These are phyloP conservation scores for Cercophora scortea DNA, from an alignment of 495 filamentous ascomycete species.

Conservation along the genomic window DNA sequence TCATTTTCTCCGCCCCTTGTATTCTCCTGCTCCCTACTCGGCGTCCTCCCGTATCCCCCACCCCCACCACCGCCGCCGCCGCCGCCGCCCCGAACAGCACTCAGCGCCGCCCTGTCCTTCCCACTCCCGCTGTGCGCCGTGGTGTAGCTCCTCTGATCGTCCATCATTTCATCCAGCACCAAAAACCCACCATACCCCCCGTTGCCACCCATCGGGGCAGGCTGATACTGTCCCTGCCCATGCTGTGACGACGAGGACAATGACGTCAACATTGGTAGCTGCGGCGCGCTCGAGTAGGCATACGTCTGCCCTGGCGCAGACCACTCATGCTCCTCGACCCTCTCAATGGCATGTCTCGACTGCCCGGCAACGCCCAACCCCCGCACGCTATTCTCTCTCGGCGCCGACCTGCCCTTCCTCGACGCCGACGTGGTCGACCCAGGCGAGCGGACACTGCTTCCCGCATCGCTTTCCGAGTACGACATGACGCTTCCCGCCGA, in stretches of 20 bases:
- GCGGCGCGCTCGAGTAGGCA: neutral
- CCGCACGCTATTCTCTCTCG: neutral
- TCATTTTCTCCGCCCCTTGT: slow-evolving; percentile 2
- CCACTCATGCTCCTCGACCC: slow-evolving; percentile 10
- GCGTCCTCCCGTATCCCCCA: neutral
- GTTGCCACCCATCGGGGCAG: slow-evolving; percentile 6
- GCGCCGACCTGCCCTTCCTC: slow-evolving; percentile 1
- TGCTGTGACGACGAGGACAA: neutral
- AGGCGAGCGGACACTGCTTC: slow-evolving; percentile 16
- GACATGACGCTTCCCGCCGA: slow-evolving; percentile 10
- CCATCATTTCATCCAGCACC: slow-evolving; percentile 15
- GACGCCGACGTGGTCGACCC: slow-evolving; percentile 10
- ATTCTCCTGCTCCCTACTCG: slow-evolving; percentile 5
- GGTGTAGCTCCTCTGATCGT: slow-evolving; percentile 15
- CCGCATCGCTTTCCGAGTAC: slow-evolving; percentile 15
- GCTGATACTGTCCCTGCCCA: neutral
- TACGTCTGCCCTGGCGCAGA: slow-evolving; percentile 11
- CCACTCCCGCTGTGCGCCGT: slow-evolving; percentile 16
- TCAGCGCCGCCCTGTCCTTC: slow-evolving; percentile 11
- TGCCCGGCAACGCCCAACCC: neutral
- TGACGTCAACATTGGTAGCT: too few species aligned
- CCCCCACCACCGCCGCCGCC: slow-evolving; percentile 1
- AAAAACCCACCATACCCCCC: slow-evolving; percentile 15
- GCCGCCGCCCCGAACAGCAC: slow-evolving; percentile 6
- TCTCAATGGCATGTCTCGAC: neutral